Conservation (phyloP, 2,329 filamentous ascomycete genomes). For the Calonectria montana region DNA sequence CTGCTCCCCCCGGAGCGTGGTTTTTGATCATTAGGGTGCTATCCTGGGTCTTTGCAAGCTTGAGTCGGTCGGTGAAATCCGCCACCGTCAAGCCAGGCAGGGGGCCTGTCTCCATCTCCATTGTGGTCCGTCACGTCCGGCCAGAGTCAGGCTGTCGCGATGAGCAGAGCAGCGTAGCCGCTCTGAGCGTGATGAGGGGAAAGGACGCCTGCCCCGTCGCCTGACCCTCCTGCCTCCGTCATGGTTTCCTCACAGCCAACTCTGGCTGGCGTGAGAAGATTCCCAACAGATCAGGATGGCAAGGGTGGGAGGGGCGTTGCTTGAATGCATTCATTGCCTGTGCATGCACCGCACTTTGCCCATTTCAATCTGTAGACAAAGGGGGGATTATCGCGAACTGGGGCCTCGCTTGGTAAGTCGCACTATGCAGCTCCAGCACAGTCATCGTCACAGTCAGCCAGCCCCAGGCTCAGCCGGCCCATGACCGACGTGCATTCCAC, state of each 20-base stretch:
- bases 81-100: slow-evolving; percentile 14
- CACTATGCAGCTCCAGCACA: slow-evolving; percentile 5
- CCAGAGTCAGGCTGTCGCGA: slow-evolving; percentile 14
- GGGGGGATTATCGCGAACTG: not conserved
- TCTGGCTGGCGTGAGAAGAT: slow-evolving; percentile 17
- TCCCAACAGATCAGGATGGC: not conserved
- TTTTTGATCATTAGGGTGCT: slow-evolving; percentile 1
- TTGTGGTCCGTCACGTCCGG: slow-evolving; percentile 5
- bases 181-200: slow-evolving; percentile 2
- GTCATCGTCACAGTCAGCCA: slow-evolving; percentile 10
- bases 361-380: not conserved
- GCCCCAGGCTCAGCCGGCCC: not conserved
- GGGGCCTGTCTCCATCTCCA: slow-evolving; percentile 13
- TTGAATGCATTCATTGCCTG: slow-evolving; percentile 1
- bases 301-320: slow-evolving; percentile 11
- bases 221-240: slow-evolving; percentile 5
- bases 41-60: slow-evolving; percentile 2
- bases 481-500: not conserved
- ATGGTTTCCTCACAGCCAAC: slow-evolving; percentile 13
- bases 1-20: not conserved
- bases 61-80: slow-evolving; percentile 17
- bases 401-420: not conserved
- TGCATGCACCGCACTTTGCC: not conserved
- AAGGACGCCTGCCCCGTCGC: not conserved
- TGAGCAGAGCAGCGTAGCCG: slow-evolving; percentile 1